These are phyloP conservation scores for Hyphopichia khmerensis DNA, from an alignment of 1,139 yeast species.

Conservation along the genomic window DNA sequence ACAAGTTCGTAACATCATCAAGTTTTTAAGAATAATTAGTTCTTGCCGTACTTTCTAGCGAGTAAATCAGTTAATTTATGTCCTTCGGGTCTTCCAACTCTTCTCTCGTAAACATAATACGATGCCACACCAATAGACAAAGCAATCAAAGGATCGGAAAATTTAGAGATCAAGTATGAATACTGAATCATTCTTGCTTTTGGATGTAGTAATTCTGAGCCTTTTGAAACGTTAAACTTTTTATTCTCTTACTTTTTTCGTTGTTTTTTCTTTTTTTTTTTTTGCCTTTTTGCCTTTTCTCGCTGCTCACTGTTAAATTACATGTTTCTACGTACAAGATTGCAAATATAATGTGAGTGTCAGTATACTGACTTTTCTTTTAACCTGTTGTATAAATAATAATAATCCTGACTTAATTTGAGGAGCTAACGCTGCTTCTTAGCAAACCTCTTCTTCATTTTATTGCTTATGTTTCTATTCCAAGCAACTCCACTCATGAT, in stretches of 20 bases:
- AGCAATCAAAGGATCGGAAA: conserved; percentile 60
- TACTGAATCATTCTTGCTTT: conserved; percentile 25
- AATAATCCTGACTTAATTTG: too few relatives aligned
- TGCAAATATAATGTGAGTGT: too few relatives aligned
- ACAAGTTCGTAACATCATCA: neutral
- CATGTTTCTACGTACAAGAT: too few relatives aligned
- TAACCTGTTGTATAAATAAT: neutral
- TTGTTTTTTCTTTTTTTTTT: neutral
- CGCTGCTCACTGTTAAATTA: too few relatives aligned
- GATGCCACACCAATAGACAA: conserved; percentile 57
- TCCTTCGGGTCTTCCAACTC: conserved; percentile 56
- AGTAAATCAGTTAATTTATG: conserved; percentile 55
- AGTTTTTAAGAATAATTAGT: neutral
- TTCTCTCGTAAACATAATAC: conserved; percentile 57
- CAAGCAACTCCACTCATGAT: conserved; percentile 58
- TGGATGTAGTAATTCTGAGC: neutral
- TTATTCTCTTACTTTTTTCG: too few relatives aligned
- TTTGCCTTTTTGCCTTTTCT: too few relatives aligned
- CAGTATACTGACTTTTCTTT: too few relatives aligned
- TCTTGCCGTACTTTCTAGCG: conserved; percentile 19
- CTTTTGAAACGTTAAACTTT: too few relatives aligned
- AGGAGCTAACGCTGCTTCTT: conserved; percentile 9
- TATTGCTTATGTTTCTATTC: conserved; percentile 53
- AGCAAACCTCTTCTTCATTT: conserved; percentile 46
- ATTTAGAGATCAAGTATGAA: conserved; percentile 38